Evolutionary conservation across 352 stramenopile genomes (phyloP).

Genomic region (Phytophthora pistaciae): DNA sequence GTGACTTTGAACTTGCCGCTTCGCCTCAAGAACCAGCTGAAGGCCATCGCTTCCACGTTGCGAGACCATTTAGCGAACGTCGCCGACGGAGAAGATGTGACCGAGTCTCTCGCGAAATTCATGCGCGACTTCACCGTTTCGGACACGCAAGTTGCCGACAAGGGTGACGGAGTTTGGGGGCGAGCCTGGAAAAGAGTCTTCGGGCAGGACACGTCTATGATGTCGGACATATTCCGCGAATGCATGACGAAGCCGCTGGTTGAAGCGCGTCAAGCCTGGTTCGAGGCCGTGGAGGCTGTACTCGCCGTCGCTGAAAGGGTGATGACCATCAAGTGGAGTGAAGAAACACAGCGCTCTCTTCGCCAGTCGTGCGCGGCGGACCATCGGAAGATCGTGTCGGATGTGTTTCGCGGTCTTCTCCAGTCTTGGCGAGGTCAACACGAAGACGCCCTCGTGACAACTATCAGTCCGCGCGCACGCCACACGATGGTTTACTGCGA

Average conservation of each 20-base stretch:
- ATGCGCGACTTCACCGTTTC: constrained; percentile 26
- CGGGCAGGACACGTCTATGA: constrained; percentile 5
- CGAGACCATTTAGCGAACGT: neutral
- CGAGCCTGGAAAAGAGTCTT: constrained; percentile 10
- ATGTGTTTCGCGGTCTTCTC: constrained; percentile 22
- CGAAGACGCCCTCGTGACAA: constrained; percentile 22
- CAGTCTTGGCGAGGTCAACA: constrained; percentile 17
- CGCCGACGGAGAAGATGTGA: neutral
- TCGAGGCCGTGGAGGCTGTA: constrained; percentile 26
- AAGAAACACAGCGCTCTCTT: constrained; percentile 21
- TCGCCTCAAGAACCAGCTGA: constrained; percentile 43
- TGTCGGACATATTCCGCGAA: constrained; percentile 26
- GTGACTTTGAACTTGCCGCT: constrained; percentile 27
- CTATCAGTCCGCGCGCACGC: constrained; percentile 8
- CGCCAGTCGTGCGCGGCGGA: constrained; percentile 17
- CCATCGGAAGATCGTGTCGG: constrained; percentile 10
- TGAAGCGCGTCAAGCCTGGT: constrained; percentile 30
- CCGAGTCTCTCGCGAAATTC: constrained; percentile 18
- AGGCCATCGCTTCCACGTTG: constrained; percentile 29
- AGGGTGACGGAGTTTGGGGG: constrained; percentile 6
- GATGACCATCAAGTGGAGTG: constrained; percentile 10
- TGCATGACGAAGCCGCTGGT: constrained; percentile 23
- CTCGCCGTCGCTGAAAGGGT: constrained; percentile 11
- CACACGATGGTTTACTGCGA: constrained; percentile 11
- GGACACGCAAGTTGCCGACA: constrained; percentile 14